A percentile compares a stretch with the other conserved stretches of the same genome.
Evolutionary conservation across 1,284 basidiomycete genomes (phyloP).

Genomic region (Moesziomyces parantarcticus): DNA sequence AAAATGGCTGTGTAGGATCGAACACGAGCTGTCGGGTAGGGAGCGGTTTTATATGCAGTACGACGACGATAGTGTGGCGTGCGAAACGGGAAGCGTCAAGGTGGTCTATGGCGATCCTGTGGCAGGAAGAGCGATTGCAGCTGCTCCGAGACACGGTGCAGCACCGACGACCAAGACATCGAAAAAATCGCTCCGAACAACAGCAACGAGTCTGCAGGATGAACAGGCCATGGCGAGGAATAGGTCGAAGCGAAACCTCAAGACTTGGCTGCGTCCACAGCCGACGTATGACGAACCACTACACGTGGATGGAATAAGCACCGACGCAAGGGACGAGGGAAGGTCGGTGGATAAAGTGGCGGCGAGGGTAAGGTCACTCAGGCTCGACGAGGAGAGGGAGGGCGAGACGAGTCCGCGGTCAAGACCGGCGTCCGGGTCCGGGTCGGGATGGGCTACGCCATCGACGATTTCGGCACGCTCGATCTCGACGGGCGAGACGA

Average conservation of each 20-base stretch:
- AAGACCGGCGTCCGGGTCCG: constrained; percentile 24
- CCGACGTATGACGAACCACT: constrained; percentile 32
- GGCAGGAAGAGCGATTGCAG: constrained; percentile 33
- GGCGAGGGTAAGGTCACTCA: constrained; percentile 11
- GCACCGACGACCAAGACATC: constrained; percentile 9
- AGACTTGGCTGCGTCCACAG: constrained; percentile 11
- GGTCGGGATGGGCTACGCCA: constrained; percentile 32
- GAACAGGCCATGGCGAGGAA: not conserved
- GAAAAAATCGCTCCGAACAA: not conserved
- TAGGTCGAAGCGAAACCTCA: constrained; percentile 28
- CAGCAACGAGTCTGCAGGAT: too few species aligned
- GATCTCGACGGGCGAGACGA: constrained; percentile 36
- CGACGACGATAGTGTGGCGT: constrained; percentile 22
- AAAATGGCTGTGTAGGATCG: constrained; percentile 56
- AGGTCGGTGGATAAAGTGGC: constrained; percentile 6
- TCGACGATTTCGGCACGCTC: constrained; percentile 30
- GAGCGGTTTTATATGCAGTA: constrained; percentile 37
- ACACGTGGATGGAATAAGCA: constrained; percentile 23
- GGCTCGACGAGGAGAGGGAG: constrained; percentile 7
- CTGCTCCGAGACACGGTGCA: constrained; percentile 51
- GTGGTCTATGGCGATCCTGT: constrained; percentile 41
- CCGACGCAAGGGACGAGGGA: constrained; percentile 15
- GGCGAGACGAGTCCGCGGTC: constrained; percentile 5
- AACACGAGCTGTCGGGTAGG: constrained; percentile 51
- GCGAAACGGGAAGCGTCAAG: constrained; percentile 17